phyloP scores from a whole-genome alignment of 208 protist genomes.

The Ichthyophonus hoferi region DNA sequence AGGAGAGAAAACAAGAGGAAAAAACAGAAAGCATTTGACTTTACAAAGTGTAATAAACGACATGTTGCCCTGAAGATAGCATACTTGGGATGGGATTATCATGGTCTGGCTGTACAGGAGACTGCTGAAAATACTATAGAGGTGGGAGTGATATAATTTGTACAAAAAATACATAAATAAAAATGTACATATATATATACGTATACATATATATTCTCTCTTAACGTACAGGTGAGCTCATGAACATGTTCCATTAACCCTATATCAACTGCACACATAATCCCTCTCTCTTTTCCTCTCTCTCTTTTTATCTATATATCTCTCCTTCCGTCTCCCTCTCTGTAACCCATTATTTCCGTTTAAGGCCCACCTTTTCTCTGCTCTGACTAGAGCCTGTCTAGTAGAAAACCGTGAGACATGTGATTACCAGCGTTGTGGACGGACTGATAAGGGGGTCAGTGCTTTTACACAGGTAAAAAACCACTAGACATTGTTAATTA shows the following conservation, averaged over 20 bases:
- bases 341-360: no score
- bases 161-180: not conserved
- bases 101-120: conserved; percentile 65
- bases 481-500: no score
- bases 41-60: not conserved
- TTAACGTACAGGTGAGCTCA: no score
- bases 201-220: not conserved
- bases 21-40: not conserved
- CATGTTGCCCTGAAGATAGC: conserved; percentile 64
- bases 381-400: conserved; percentile 55
- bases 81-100: conserved; percentile 69
- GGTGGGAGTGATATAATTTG: conserved; percentile 17
- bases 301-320: no score
- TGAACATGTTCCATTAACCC: no score
- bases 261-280: no score
- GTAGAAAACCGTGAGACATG: conserved; percentile 37
- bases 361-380: conserved; percentile 56
- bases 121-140: conserved; percentile 63
- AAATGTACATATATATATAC: not conserved
- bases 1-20: not conserved
- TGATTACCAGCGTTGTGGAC: conserved; percentile 67
- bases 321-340: no score
- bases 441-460: conserved; percentile 80
- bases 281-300: no score
- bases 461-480: conserved; percentile 68